These are phyloP conservation scores for Fusarium kyushuense DNA, from an alignment of 2,329 filamentous ascomycete species.

Conservation along the genomic window DNA sequence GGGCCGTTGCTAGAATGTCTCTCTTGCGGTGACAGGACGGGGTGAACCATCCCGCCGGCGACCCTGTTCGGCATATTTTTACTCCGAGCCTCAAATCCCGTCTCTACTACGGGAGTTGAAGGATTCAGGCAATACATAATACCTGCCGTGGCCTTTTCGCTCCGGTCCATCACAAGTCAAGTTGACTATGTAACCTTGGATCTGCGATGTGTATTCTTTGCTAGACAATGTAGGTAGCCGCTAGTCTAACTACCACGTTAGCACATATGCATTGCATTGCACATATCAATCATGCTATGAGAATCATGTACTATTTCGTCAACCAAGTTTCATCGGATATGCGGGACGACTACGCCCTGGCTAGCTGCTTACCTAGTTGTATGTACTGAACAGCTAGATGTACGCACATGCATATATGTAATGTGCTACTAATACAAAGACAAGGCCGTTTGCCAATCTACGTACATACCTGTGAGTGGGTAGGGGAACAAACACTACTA, in stretches of 20 bases:
- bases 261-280: slow-evolving; percentile 4
- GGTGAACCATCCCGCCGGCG: slow-evolving; percentile 35
- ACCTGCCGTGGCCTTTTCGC: neutral
- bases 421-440: neutral
- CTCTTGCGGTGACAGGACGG: slow-evolving; percentile 25
- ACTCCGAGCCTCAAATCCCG: slow-evolving; percentile 4
- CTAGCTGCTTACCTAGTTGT: neutral
- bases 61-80: slow-evolving; percentile 28
- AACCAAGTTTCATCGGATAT: slow-evolving; percentile 5
- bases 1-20: slow-evolving; percentile 17
- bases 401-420: slow-evolving; percentile 2
- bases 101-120: slow-evolving; percentile 7
- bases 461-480: neutral
- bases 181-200: slow-evolving; percentile 26
- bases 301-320: neutral
- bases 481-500: neutral
- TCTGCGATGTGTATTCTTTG: slow-evolving; percentile 15
- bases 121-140: neutral
- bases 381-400: slow-evolving; percentile 18
- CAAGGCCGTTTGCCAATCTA: slow-evolving; percentile 11
- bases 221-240: neutral
- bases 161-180: neutral
- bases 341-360: slow-evolving; percentile 13
- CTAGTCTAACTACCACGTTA: neutral
- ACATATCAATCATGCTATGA: slow-evolving; percentile 32